Base-by-base conservation (phyloP, 108 stramenopile species). In the Cyclotella kingstonii region DNA sequence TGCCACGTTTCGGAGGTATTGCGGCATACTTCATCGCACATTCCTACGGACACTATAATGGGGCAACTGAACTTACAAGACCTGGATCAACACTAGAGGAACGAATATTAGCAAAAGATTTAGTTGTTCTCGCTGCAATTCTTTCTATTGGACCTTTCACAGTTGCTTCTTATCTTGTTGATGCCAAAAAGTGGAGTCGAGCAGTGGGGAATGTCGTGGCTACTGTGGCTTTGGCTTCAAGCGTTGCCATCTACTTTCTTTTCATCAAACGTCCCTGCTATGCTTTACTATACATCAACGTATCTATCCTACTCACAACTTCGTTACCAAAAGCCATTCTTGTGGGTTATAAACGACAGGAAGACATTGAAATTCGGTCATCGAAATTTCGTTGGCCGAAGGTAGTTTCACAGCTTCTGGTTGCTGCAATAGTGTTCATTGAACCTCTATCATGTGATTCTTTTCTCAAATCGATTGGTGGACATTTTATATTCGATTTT, bases 361-460 rank as follows among this genome's bases (percentile, higher is more conserved):
- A 56, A 15, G 65, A 66, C 23, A 33, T 66, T 2, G 14, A 8
- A 7, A 34, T 57, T 0, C 27, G 65, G 6, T 27, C 62, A 9
- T 22, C 47, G 2, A 35, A 31, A 17, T 38, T 50, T 40, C 21
- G n/a, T 19, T 49, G 22, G 38, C 11, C 47, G 29, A 50, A 21
- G 12, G 15, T 57, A 2, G 1, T 46, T 14, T 23, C 54, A n/a
- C 3, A 14, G 14, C 15, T 45, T 22, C 2, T 56, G 5, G 44
- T 66, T 28, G 4, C 33, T 27, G 29, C 23, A 3, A 55, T 57
- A 15, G 31, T 66, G 6, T 26, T 66, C 18, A 29, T 42, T 35
- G 65, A 66, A 26, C 65, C 65, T 43, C 57, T 66, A 17, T 66
- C 21, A 46, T 66, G 65, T 23, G 65, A 66, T 44, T 22, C 25